phyloP scores from a whole-genome alignment of 2,329 filamentous ascomycete species.

The Septoria petroselini region DNA sequence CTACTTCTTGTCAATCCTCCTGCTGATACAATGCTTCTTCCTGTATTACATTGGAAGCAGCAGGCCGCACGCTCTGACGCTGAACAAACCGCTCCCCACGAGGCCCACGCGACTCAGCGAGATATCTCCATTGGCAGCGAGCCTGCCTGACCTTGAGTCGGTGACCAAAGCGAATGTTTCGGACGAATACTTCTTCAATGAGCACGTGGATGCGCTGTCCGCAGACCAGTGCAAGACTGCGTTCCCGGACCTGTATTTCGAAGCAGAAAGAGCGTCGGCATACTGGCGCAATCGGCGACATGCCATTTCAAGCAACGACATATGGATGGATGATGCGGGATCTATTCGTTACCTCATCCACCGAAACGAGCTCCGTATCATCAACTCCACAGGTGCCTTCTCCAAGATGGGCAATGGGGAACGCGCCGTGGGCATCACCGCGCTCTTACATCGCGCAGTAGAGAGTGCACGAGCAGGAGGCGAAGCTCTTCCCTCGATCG shows the following conservation, averaged over 20 bases:
- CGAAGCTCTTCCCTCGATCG: constrained; percentile 44
- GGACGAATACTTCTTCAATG: constrained; percentile 3
- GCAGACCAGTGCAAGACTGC: constrained; percentile 27
- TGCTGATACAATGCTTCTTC: constrained; percentile 1
- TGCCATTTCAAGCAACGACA: constrained; percentile 25
- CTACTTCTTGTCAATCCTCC: background rate
- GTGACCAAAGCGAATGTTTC: background rate
- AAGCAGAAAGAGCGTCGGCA: constrained; percentile 30
- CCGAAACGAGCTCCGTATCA: constrained; percentile 30
- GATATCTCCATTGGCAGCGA: background rate
- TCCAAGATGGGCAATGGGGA: constrained; percentile 23
- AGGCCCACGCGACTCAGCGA: background rate
- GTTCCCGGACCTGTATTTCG: constrained; percentile 33
- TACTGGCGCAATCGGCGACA: constrained; percentile 24
- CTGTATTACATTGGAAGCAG: constrained; percentile 5
- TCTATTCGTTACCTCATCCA: constrained; percentile 30
- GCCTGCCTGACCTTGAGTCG: background rate
- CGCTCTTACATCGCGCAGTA: constrained; percentile 48
- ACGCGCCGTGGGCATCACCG: constrained; percentile 39
- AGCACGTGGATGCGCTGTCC: constrained; percentile 1
- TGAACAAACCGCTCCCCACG: background rate
- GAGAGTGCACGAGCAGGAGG: constrained; percentile 38
- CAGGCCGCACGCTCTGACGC: background rate
- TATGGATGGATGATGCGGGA: constrained; percentile 16
- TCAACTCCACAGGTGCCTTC: constrained; percentile 26